Conservation (phyloP, 2,329 filamentous ascomycete genomes). For the Aspergillus phoenicis region DNA sequence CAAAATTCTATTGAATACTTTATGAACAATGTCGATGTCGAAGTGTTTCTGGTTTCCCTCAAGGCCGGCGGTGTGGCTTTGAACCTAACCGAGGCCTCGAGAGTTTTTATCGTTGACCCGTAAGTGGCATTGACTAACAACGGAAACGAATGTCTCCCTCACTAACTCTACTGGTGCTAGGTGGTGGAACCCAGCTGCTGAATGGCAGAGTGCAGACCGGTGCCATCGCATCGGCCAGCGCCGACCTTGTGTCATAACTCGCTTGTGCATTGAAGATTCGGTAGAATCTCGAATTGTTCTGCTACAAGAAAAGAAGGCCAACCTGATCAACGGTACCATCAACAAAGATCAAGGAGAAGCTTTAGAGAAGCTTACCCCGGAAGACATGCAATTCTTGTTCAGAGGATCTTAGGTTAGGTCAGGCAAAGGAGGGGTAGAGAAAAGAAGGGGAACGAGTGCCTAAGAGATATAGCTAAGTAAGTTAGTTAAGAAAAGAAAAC, state of each 20-base stretch:
- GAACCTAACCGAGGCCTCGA: conserved; percentile 90
- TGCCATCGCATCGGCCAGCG: conserved; percentile 95
- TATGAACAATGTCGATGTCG: conserved; percentile 91
- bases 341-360: conserved; percentile 83
- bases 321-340: conserved; percentile 96
- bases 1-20: conserved; percentile 95
- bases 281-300: conserved; percentile 95
- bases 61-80: conserved; percentile 95
- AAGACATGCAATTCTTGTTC: conserved; percentile 97
- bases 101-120: conserved; percentile 95
- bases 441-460: not conserved
- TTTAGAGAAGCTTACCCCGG: conserved; percentile 85
- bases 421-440: not conserved
- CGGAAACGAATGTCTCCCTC: conserved; percentile 3
- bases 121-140: conserved; percentile 55
- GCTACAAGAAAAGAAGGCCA: conserved; percentile 97
- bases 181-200: conserved; percentile 99
- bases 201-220: conserved; percentile 96
- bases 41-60: conserved; percentile 93
- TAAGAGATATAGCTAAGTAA: too few species aligned
- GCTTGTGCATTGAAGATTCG: conserved; percentile 93
- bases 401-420: conserved; percentile 60
- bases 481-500: too few species aligned
- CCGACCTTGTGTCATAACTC: conserved; percentile 89
- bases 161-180: conserved; percentile 47